Evolutionary conservation across 352 stramenopile genomes (phyloP).

Genomic region (Halophytophthora batemanensis): DNA sequence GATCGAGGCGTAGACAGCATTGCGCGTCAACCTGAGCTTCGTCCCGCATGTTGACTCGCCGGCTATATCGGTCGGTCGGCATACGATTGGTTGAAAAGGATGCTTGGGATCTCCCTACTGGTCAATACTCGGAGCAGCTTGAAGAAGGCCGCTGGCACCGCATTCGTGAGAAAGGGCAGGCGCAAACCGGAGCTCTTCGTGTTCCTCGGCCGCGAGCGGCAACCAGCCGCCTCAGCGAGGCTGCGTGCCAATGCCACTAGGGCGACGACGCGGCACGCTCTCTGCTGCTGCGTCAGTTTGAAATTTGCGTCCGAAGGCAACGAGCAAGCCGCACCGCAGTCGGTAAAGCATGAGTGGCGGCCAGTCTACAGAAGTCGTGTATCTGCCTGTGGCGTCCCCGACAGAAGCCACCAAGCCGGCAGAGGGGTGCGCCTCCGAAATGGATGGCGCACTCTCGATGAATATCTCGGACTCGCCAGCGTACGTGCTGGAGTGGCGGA

Average conservation of each 20-base stretch:
- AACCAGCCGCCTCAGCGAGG: no score
- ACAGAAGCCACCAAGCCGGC: neutral
- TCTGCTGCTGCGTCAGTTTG: no score
- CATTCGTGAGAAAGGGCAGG: neutral
- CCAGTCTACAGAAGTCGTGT: neutral
- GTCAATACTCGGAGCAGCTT: neutral
- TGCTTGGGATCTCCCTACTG: neutral
- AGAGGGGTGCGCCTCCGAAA: no score
- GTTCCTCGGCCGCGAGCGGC: no score
- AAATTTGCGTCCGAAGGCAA: no score
- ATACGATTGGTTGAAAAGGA: neutral
- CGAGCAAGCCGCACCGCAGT: no score
- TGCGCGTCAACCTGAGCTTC: neutral
- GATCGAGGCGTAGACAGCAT: no score
- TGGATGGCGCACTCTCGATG: neutral
- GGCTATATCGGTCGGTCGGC: neutral
- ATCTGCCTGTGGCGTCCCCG: constrained; percentile 1
- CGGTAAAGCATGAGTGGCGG: no score
- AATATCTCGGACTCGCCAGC: neutral
- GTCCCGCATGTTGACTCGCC: neutral
- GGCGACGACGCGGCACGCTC: no score
- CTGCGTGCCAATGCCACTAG: no score
- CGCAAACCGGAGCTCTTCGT: no score
- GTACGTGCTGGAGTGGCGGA: constrained; percentile 6
- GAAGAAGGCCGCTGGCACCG: neutral